These are phyloP conservation scores for Fagus crenata DNA, from an alignment of 306 rosid species.

Conservation along the genomic window DNA sequence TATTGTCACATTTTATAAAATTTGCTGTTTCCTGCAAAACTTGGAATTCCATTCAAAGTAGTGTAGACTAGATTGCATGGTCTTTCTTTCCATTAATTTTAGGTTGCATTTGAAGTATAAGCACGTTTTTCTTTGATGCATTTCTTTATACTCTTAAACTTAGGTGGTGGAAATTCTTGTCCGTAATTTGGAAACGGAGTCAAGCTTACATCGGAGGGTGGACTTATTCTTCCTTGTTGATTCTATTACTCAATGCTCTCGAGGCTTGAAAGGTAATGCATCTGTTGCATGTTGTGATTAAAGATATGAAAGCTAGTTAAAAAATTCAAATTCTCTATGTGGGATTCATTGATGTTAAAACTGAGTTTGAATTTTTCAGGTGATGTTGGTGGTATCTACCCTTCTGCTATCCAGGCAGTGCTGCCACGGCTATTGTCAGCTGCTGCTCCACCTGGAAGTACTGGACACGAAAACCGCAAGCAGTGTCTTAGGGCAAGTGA, in stretches of 20 bases:
- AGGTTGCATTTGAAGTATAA: background rate
- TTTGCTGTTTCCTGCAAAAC: background rate
- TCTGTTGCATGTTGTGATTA: conserved; percentile 9
- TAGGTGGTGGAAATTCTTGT: conserved; percentile 81
- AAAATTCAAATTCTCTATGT: conserved; percentile 15
- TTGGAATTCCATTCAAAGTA: background rate
- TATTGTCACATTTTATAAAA: background rate
- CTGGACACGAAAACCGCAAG: conserved; percentile 74
- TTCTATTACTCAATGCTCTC: conserved; percentile 75
- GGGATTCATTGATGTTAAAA: conserved; percentile 25
- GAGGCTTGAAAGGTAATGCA: conserved; percentile 70
- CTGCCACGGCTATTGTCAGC: conserved; percentile 79
- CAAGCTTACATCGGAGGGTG: conserved; percentile 70
- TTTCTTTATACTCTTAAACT: conserved; percentile 15
- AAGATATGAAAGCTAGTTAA: conserved; percentile 12
- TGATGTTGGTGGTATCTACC: conserved; percentile 69
- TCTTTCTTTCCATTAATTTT: background rate
- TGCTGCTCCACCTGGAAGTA: conserved; percentile 88
- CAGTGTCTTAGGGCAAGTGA: conserved; percentile 91
- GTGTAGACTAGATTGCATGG: background rate
- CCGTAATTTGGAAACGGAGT: conserved; percentile 61
- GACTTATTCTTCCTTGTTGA: conserved; percentile 91
- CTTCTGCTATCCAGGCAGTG: conserved; percentile 71
- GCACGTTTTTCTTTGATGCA: conserved; percentile 16
- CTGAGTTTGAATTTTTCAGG: conserved; percentile 48